These are phyloP conservation scores for Neurospora terricola DNA, from an alignment of 495 filamentous ascomycete species.

Conservation along the genomic window DNA sequence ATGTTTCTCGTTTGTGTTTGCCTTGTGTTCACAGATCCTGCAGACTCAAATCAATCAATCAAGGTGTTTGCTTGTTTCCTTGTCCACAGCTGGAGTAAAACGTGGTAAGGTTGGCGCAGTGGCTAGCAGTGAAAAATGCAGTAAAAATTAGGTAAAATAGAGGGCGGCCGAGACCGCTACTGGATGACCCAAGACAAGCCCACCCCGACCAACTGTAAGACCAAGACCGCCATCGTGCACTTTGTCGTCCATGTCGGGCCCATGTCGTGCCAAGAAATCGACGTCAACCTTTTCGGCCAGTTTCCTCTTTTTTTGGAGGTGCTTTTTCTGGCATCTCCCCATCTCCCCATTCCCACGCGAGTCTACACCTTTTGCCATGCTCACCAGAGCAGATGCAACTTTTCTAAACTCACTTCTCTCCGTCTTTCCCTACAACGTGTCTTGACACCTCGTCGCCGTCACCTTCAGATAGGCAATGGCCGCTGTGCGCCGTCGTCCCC, in stretches of 20 bases:
- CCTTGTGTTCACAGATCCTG: neutral
- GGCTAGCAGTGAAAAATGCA: neutral
- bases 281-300: neutral
- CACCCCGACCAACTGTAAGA: neutral
- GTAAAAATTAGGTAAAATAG: neutral
- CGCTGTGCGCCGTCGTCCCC: slow-evolving; percentile 5
- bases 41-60: neutral
- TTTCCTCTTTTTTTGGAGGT: neutral
- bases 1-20: neutral
- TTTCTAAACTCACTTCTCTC: neutral
- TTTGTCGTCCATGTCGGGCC: neutral
- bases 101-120: neutral
- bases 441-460: neutral
- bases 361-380: neutral
- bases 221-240: neutral
- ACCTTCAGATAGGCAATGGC: slow-evolving; percentile 3
- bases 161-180: neutral
- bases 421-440: neutral
- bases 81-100: neutral
- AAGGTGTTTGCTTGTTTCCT: neutral
- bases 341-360: neutral
- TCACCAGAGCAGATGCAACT: neutral
- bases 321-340: neutral
- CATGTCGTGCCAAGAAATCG: neutral
- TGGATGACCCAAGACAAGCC: neutral